Conservation (phyloP, 768 basidiomycete genomes). For the Kwoniella shandongensis region DNA sequence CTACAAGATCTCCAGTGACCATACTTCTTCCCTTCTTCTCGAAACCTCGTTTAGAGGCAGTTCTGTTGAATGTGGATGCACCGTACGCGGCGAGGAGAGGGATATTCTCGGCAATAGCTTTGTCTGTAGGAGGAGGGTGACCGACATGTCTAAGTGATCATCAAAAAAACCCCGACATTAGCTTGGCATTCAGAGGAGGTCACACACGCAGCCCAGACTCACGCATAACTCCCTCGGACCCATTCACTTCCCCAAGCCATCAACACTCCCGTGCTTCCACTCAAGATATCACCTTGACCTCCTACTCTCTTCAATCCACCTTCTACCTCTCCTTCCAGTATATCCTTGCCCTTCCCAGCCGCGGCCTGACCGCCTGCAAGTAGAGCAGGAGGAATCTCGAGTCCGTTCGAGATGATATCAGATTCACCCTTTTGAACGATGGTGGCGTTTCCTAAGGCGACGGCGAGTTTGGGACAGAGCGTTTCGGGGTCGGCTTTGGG, state of each 20-base stretch:
- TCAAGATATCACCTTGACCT: conserved; percentile 92
- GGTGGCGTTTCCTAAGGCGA: conserved; percentile 77
- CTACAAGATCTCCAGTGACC: conserved; percentile 74
- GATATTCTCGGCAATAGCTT: conserved; percentile 57
- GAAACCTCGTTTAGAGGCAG: conserved; percentile 75
- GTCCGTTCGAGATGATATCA: conserved; percentile 71
- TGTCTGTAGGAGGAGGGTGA: conserved; percentile 43
- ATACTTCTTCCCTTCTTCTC: conserved; percentile 72
- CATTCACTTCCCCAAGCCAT: conserved; percentile 95
- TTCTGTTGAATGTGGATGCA: conserved; percentile 84
- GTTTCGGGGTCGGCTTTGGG: conserved; percentile 47
- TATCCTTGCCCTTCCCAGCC: conserved; percentile 55
- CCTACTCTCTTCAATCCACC: conserved; percentile 92
- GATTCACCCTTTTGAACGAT: conserved; percentile 81
- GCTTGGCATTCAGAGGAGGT: neutral
- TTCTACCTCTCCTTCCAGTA: conserved; percentile 64
- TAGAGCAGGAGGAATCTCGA: conserved; percentile 40
- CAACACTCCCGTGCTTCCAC: conserved; percentile 81
- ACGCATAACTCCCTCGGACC: conserved; percentile 81
- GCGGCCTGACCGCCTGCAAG: conserved; percentile 47
- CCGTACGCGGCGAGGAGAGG: conserved; percentile 82
- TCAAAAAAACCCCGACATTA: neutral
- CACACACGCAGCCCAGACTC: conserved; percentile 36
- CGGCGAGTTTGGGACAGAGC: conserved; percentile 72
- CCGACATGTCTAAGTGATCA: conserved; percentile 41